Conservation (phyloP, 2,329 filamentous ascomycete genomes). For the Pseudonectria buxi region DNA sequence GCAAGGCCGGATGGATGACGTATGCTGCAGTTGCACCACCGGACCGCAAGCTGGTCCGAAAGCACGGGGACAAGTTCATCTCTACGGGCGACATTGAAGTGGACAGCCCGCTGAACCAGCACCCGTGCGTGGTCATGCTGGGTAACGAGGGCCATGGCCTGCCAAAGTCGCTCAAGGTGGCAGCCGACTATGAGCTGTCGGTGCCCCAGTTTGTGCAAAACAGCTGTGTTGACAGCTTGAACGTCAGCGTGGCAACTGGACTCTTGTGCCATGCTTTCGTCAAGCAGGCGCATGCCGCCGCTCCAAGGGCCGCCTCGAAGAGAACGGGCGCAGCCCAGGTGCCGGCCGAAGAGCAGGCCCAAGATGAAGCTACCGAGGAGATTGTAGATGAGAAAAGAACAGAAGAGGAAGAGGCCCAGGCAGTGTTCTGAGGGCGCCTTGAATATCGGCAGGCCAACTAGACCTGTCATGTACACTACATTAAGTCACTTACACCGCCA, state of each 20-base stretch:
- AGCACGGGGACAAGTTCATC: constrained; percentile 37
- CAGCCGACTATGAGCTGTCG: constrained; percentile 58
- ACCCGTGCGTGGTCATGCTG: constrained; percentile 73
- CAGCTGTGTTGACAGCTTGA: constrained; percentile 75
- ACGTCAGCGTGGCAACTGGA: constrained; percentile 83
- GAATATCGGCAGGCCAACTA: constrained; percentile 6
- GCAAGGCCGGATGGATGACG: constrained; percentile 69
- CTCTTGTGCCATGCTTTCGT: constrained; percentile 68
- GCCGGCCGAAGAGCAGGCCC: background rate
- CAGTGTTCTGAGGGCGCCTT: constrained; percentile 5
- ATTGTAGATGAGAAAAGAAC: constrained; percentile 2
- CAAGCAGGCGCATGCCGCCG: constrained; percentile 23
- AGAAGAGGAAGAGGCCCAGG: constrained; percentile 3
- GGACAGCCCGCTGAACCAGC: constrained; percentile 44
- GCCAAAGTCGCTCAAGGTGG: constrained; percentile 53
- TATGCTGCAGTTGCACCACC: constrained; percentile 64
- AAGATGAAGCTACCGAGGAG: constrained; percentile 1
- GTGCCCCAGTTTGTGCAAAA: constrained; percentile 52
- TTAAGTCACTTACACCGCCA: too few relatives aligned
- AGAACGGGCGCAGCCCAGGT: background rate
- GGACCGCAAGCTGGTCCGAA: constrained; percentile 25
- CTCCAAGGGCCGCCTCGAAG: constrained; percentile 4
- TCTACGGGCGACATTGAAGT: constrained; percentile 44
- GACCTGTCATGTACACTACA: constrained; percentile 14
- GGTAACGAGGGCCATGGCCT: constrained; percentile 77